These are phyloP conservation scores for Suaeda aralocaspica DNA, from an alignment of 148 eudicot species.

Conservation along the genomic window DNA sequence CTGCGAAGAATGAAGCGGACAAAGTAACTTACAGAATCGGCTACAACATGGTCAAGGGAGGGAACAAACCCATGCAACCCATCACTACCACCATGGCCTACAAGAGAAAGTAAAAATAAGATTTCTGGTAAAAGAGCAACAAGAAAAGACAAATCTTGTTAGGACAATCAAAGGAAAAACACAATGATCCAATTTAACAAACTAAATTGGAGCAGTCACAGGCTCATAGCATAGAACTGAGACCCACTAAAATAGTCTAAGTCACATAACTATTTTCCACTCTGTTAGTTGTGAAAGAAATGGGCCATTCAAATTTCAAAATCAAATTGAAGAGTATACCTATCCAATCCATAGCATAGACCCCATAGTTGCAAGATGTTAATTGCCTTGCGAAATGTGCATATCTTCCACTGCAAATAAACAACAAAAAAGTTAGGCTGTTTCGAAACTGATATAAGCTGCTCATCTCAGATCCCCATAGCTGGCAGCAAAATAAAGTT, in stretches of 20 bases:
- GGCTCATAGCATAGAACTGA: not conserved
- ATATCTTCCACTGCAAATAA: slow-evolving; percentile 70
- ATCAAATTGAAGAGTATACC: slow-evolving; percentile 39
- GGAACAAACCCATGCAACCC: slow-evolving; percentile 95
- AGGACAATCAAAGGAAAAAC: too few relatives aligned
- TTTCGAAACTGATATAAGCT: slow-evolving; percentile 4
- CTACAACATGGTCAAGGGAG: slow-evolving; percentile 86
- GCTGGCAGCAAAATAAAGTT: not conserved
- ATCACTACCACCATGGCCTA: slow-evolving; percentile 98
- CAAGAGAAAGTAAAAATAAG: slow-evolving; percentile 1
- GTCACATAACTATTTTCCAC: not conserved
- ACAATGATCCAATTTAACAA: too few relatives aligned
- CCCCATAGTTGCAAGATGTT: slow-evolving; percentile 61
- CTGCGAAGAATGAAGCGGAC: slow-evolving; percentile 2
- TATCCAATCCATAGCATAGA: slow-evolving; percentile 94
- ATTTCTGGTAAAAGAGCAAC: not conserved
- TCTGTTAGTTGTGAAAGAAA: not conserved
- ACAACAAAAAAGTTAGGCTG: slow-evolving; percentile 9
- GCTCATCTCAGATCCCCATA: not conserved
- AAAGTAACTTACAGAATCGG: slow-evolving; percentile 66
- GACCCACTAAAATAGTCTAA: too few relatives aligned
- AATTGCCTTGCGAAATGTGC: slow-evolving; percentile 72
- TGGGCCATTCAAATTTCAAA: not conserved
- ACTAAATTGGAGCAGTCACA: not conserved
- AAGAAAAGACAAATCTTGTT: not conserved